Evolutionary conservation across 306 rosid genomes (phyloP).

Genomic region (Cucurbita argyrosperma): DNA sequence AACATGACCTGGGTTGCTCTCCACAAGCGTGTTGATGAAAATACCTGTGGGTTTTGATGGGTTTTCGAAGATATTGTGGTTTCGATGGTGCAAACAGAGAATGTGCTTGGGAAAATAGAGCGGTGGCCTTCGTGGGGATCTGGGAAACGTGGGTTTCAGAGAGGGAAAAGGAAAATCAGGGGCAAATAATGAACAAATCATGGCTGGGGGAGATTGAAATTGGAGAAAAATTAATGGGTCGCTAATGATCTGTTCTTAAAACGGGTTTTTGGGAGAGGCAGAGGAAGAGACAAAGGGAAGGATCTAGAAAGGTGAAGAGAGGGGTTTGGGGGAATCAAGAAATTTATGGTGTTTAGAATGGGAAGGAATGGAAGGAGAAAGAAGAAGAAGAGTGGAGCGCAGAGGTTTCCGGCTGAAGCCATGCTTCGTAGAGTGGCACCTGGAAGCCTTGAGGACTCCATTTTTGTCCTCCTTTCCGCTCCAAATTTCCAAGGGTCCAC

Average conservation of each 20-base stretch:
- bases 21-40: conserved; percentile 5
- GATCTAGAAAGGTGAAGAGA: conserved; percentile 34
- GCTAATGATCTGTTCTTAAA: not conserved
- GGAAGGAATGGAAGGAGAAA: not conserved
- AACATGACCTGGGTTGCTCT: conserved; percentile 8
- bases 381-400: not conserved
- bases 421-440: not conserved
- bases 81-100: conserved; percentile 17
- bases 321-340: not conserved
- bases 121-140: not conserved
- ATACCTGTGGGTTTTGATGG: conserved; percentile 9
- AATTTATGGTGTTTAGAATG: not conserved
- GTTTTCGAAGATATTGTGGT: conserved; percentile 10
- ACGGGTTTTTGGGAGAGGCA: not conserved
- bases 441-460: not conserved
- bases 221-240: not conserved
- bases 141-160: conserved; percentile 6
- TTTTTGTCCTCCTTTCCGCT: not conserved
- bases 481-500: conserved; percentile 4
- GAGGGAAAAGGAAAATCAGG: conserved; percentile 13
- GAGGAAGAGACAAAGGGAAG: conserved; percentile 15
- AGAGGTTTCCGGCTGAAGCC: conserved; percentile 13
- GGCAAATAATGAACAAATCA: conserved; percentile 31
- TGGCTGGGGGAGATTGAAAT: conserved; percentile 6
- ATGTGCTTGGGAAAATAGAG: not conserved